A percentile compares a stretch with the other conserved stretches of the same genome.
Conservation (phyloP, 2,329 filamentous ascomycete species). For the Coleophoma crateriformis region DNA sequence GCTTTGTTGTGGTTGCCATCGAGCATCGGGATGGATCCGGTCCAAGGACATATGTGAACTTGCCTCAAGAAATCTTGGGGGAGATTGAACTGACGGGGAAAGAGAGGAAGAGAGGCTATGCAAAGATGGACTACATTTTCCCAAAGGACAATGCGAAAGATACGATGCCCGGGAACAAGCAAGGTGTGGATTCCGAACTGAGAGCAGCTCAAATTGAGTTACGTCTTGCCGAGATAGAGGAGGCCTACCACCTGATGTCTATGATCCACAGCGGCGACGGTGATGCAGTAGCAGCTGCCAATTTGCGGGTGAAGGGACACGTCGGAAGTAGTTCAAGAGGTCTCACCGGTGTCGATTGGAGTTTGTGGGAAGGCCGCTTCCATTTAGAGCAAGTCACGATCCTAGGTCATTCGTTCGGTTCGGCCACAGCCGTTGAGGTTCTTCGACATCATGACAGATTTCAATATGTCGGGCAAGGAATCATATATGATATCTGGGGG, state of each 20-base stretch:
- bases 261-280: conserved; percentile 50
- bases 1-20: conserved; percentile 58
- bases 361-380: conserved; percentile 49
- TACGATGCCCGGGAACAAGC: conserved; percentile 47
- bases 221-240: conserved; percentile 58
- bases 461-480: conserved; percentile 53
- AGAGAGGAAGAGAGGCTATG: conserved; percentile 33
- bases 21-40: conserved; percentile 63
- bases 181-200: conserved; percentile 54
- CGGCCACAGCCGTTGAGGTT: conserved; percentile 56
- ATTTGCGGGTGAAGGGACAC: conserved; percentile 51
- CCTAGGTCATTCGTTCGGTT: conserved; percentile 63
- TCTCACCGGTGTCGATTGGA: conserved; percentile 49
- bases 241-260: conserved; percentile 49
- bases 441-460: conserved; percentile 49
- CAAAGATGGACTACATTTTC: conserved; percentile 57
- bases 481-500: conserved; percentile 64
- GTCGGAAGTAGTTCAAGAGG: conserved; percentile 54
- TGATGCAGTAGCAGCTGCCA: conserved; percentile 40
- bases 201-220: conserved; percentile 57
- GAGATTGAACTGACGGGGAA: conserved; percentile 23
- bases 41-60: conserved; percentile 55
- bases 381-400: conserved; percentile 51
- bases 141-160: conserved; percentile 48
- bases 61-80: conserved; percentile 32